A percentile compares a stretch with the other conserved stretches of the same genome.
Evolutionary conservation across 768 basidiomycete genomes (phyloP).

Genomic region (Pleurotus salmoneostramineus): DNA sequence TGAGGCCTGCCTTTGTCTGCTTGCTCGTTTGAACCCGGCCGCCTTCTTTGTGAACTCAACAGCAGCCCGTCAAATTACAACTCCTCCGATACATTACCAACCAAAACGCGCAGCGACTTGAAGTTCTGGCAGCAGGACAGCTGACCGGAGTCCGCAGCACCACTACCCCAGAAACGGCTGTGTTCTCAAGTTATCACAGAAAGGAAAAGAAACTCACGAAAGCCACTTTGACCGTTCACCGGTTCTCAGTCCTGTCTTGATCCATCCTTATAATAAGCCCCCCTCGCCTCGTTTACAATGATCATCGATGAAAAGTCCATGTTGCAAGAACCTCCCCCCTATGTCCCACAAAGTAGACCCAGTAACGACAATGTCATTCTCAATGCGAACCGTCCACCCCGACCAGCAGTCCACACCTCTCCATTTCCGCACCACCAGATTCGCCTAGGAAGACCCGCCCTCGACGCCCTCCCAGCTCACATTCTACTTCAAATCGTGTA

Average conservation of each 20-base stretch:
- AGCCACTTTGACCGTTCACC: not conserved
- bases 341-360: conserved; percentile 11
- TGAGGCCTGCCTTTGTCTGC: too few relatives aligned
- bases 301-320: conserved; percentile 31
- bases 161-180: not conserved
- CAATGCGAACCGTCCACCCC: conserved; percentile 7
- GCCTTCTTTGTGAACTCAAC: too few relatives aligned
- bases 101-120: too few relatives aligned
- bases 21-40: too few relatives aligned
- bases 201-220: not conserved
- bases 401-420: conserved; percentile 16
- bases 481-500: conserved; percentile 70
- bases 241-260: not conserved
- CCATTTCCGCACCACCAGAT: conserved; percentile 17
- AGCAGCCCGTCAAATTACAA: too few relatives aligned
- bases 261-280: not conserved
- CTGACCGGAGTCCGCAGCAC: not conserved
- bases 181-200: conserved; percentile 1
- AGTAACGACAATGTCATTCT: not conserved
- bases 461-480: conserved; percentile 49
- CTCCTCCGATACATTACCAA: too few relatives aligned
- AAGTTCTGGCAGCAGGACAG: not conserved
- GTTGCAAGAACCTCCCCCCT: conserved; percentile 20
- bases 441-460: conserved; percentile 10
- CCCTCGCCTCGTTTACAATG: conserved; percentile 19